phyloP scores from a whole-genome alignment of 345 rosid genomes.

The Clausena lansium region DNA sequence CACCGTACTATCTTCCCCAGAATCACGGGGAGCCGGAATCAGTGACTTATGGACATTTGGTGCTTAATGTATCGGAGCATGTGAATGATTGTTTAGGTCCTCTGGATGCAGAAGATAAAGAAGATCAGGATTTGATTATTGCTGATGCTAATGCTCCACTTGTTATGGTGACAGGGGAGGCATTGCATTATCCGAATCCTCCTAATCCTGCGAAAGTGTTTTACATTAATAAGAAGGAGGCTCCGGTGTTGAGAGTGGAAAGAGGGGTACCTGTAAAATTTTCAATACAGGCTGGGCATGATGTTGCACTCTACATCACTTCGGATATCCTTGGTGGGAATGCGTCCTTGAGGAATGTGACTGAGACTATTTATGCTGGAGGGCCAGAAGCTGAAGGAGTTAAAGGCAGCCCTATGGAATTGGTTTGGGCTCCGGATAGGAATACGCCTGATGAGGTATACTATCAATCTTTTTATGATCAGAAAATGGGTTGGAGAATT shows the following conservation, averaged over 20 bases:
- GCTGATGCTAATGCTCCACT: constrained; percentile 56
- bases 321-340: constrained; percentile 92
- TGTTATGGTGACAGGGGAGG: constrained; percentile 43
- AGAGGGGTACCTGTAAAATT: constrained; percentile 71
- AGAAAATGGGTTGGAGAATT: constrained; percentile 96
- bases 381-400: constrained; percentile 93
- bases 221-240: constrained; percentile 69
- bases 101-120: constrained; percentile 63
- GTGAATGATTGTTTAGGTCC: constrained; percentile 64
- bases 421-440: constrained; percentile 86
- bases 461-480: constrained; percentile 77
- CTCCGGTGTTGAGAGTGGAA: constrained; percentile 70
- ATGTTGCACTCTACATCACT: constrained; percentile 72
- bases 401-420: constrained; percentile 62
- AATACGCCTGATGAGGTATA: constrained; percentile 89
- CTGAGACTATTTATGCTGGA: constrained; percentile 82
- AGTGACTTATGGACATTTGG: constrained; percentile 46
- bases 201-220: constrained; percentile 65
- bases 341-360: constrained; percentile 71
- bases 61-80: constrained; percentile 44
- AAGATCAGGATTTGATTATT: constrained; percentile 63
- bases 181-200: constrained; percentile 60
- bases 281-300: constrained; percentile 70
- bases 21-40: constrained; percentile 65
- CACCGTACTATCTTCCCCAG: constrained; percentile 84